Base-by-base conservation (phyloP, 2,329 filamentous ascomycete genomes). In the Aspergillus calidoustus region DNA sequence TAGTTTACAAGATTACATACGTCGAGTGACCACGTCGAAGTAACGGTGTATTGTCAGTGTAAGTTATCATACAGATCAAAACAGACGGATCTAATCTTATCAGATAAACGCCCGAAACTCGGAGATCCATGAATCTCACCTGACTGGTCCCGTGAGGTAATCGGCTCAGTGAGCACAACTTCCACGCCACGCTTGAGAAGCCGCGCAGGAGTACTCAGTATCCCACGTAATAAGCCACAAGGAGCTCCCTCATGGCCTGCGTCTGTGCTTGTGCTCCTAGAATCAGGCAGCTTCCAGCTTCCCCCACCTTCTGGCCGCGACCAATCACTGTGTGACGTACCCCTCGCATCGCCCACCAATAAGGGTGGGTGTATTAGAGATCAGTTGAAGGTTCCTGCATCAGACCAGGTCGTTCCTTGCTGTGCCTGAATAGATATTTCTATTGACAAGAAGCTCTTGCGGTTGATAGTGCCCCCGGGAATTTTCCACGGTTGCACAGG, bases 51-150 rank as follows among this genome's bases (percentile, higher is more conserved):
- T 8, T 50, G 34, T 50, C 23, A 50, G 25, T 15, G 28, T 53
- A 15, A 41, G 28, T 30, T n/a, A 57, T 17, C n/a, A 48, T 22
- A 47, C 28, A 28, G 25, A 15, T 19, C 28, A 9, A 6, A 28
- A 43, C 41, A 28, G 69, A 68, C 67, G 69, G 66, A 70, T 70
- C 68, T 70, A 64, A 70, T 70, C 68, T 70, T 69, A 70, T 70
- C 68, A 69, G 67, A 70, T 70, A 67, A 62, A 46, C 43, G 52
- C 59, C 67, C 63, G 67, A 64, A 31, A 30, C 61, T 60, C 65
- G 68, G 68, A 66, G 66, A 59, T 44, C 30, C 51, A 38, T 44
- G 58, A 22, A 30, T 44, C 7, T 57, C 49, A 54, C 53, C 58
- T 55, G 54, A 51, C 53, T 51, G 53, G 31, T 47, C 51, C 34